Conservation (phyloP, 495 filamentous ascomycete species). For the Aspergillus saccharolyticus region DNA sequence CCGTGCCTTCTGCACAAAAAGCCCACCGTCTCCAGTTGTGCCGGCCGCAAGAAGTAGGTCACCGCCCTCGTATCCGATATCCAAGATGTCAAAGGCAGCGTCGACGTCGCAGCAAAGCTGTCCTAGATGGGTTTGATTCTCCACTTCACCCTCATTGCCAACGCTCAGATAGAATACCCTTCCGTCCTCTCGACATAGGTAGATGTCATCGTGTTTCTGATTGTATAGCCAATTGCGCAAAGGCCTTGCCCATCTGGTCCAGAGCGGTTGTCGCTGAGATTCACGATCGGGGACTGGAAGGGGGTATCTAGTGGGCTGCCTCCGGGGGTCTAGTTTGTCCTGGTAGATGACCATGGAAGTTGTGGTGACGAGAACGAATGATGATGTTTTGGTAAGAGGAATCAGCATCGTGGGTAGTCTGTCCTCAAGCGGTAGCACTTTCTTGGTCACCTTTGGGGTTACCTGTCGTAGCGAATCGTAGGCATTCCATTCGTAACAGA, state of each 20-base stretch:
- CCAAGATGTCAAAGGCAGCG: constrained; percentile 41
- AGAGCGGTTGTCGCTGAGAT: constrained; percentile 32
- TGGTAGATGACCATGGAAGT: constrained; percentile 56
- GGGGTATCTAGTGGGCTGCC: constrained; percentile 26
- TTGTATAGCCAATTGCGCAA: constrained; percentile 55
- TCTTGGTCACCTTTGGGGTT: constrained; percentile 40
- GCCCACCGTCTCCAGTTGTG: constrained; percentile 72
- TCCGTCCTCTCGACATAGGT: constrained; percentile 76
- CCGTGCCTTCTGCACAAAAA: constrained; percentile 61
- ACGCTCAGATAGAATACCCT: constrained; percentile 64
- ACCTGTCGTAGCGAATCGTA: constrained; percentile 28
- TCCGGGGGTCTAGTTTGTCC: constrained; percentile 39
- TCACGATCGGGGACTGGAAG: constrained; percentile 27
- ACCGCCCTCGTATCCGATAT: constrained; percentile 48
- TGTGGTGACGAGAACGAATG: constrained; percentile 60
- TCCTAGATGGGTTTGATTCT: constrained; percentile 33
- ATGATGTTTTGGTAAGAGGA: constrained; percentile 58
- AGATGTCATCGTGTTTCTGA: constrained; percentile 62
- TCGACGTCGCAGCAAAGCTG: constrained; percentile 43
- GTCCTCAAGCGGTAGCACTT: constrained; percentile 53
- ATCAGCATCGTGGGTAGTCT: constrained; percentile 63
- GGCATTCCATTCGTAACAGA: constrained; percentile 73
- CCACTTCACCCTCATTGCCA: constrained; percentile 40
- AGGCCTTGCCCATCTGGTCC: constrained; percentile 67
- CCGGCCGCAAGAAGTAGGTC: constrained; percentile 79